Base-by-base conservation (phyloP, 305 asterid species). In the Fraxinus angustifolia region DNA sequence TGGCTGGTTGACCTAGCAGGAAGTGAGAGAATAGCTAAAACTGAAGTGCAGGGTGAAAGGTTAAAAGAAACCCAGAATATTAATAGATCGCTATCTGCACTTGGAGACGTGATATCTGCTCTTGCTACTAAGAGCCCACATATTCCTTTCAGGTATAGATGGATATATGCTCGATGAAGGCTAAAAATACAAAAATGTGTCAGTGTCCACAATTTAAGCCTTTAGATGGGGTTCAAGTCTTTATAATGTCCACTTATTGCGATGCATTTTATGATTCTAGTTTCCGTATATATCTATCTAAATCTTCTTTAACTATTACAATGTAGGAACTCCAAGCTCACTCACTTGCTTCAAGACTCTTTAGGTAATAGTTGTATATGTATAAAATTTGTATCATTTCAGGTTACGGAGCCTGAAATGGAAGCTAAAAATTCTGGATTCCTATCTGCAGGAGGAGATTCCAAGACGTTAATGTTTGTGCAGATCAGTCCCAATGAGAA, bases 291-390 rank as follows among this genome's bases (percentile, higher is more conserved):
- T 50, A 58, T 26, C 77, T 80, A 19, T 83, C 79, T 76, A 40
- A 84, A 36, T 28, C 76, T 65, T 56, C 67, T 50, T 62, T 74
- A 74, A 21, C 53, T 70, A 56, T 17, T 82, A 84, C 79, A 83
- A 34, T 85, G 84, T 82, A 94, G 99, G 95, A 96, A 96, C 87
- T 96, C 99, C 40, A 96, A 93, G 87, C 98, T 96, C 87, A 96
- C 99, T 48, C 99, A 96, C 89, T 87, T 96, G 92, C 99, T 96
- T 85, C 99, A 94, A 87, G 99, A 96, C 89, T 96, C 99, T 4
- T 84, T 96, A 88, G 99, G 99, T 95, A 91, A 67, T 6, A 48
- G 81, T 58, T 58, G 30, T 56, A 1, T 17, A 56, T 56, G 65
- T 1, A 56, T 56, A 56, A 56, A 56, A 56, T 56, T 56, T 56